These are phyloP conservation scores for Corniculantispora saksenae DNA, from an alignment of 2,329 filamentous ascomycete genomes.

Conservation along the genomic window DNA sequence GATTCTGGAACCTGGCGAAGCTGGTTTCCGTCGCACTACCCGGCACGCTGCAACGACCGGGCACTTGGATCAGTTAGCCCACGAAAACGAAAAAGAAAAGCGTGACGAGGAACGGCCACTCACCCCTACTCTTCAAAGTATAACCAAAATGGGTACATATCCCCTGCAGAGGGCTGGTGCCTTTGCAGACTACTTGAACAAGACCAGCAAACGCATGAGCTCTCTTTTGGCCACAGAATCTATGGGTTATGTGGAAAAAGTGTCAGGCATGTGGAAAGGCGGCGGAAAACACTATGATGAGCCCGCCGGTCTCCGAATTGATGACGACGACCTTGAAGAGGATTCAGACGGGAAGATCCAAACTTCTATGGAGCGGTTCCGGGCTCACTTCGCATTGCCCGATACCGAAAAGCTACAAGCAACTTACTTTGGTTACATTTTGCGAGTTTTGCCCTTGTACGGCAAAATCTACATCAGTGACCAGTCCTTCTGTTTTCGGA, in stretches of 20 bases:
- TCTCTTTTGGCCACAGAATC: constrained; percentile 83
- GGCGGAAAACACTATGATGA: constrained; percentile 85
- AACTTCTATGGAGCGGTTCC: constrained; percentile 76
- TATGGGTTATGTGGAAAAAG: constrained; percentile 95
- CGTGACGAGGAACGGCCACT: constrained; percentile 12
- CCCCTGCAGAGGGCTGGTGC: constrained; percentile 81
- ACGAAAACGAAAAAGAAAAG: constrained; percentile 4
- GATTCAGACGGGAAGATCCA: constrained; percentile 66
- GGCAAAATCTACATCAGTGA: constrained; percentile 96
- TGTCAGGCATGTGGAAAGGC: constrained; percentile 95
- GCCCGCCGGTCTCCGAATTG: constrained; percentile 50
- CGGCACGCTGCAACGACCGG: constrained; percentile 18
- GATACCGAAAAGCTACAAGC: constrained; percentile 80
- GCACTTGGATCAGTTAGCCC: constrained; percentile 11
- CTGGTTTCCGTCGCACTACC: neutral
- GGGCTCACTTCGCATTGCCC: constrained; percentile 87
- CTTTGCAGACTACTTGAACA: constrained; percentile 80
- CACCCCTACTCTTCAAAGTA: constrained; percentile 52
- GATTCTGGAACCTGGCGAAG: constrained; percentile 5
- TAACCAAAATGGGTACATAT: constrained; percentile 66
- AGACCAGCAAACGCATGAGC: constrained; percentile 77
- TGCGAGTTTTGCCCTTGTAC: constrained; percentile 86
- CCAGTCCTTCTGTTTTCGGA: constrained; percentile 87
- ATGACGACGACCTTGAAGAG: constrained; percentile 57
- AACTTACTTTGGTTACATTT: constrained; percentile 89